Evolutionary conservation across 768 basidiomycete species (phyloP).

Genomic region (Phlebiopsis gigantea): DNA sequence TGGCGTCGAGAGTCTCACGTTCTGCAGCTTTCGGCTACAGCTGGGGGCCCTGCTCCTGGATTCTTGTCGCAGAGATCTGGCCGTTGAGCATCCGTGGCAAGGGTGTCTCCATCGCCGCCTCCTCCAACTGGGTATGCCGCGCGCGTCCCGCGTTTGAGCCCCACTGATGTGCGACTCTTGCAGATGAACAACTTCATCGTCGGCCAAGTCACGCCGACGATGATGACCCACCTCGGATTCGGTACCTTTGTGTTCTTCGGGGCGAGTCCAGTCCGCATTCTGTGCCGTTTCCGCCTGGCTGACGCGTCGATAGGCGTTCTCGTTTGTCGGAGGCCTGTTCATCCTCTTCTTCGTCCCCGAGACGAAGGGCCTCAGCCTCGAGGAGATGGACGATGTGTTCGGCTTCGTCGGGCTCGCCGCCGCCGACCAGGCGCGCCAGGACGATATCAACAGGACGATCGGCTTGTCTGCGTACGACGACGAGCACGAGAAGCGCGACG

Average conservation of each 20-base stretch:
- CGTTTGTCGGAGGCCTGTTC: constrained; percentile 62
- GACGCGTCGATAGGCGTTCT: constrained; percentile 34
- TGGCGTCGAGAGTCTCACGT: neutral
- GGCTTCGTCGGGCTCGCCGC: constrained; percentile 51
- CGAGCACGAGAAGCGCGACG: constrained; percentile 9
- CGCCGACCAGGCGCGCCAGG: constrained; percentile 47
- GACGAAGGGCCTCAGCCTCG: constrained; percentile 66
- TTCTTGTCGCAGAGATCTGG: constrained; percentile 72
- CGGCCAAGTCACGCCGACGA: constrained; percentile 66
- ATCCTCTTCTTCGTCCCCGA: constrained; percentile 67
- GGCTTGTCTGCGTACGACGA: constrained; percentile 42
- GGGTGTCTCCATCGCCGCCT: constrained; percentile 69
- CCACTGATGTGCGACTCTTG: neutral
- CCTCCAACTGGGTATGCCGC: constrained; percentile 64
- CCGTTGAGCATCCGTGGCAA: constrained; percentile 69
- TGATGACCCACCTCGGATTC: constrained; percentile 58
- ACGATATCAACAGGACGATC: constrained; percentile 54
- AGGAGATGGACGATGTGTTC: constrained; percentile 80
- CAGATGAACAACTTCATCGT: constrained; percentile 80
- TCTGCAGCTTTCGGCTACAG: constrained; percentile 59
- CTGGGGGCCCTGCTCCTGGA: constrained; percentile 80
- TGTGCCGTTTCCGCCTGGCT: constrained; percentile 24
- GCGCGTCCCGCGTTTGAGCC: neutral
- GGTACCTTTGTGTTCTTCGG: constrained; percentile 80
- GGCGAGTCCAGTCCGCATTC: constrained; percentile 14